These are phyloP conservation scores for Hippophae tibetana DNA, from an alignment of 306 rosid genomes.

Conservation along the genomic window DNA sequence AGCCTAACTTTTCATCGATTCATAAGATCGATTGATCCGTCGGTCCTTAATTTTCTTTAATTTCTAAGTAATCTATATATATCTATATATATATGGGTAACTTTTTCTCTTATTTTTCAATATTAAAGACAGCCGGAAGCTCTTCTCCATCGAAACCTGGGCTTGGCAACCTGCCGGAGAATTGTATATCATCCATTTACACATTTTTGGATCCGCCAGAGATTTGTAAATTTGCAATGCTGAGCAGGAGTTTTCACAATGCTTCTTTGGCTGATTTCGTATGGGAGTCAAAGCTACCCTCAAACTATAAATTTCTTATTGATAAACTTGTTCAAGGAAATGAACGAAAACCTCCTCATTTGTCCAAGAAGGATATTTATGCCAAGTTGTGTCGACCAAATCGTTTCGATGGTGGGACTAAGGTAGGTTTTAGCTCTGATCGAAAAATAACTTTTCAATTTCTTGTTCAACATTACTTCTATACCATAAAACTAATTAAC, in stretches of 20 bases:
- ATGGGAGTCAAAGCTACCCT: slow-evolving; percentile 70
- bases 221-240: slow-evolving; percentile 53
- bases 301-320: slow-evolving; percentile 34
- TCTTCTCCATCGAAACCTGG: slow-evolving; percentile 19
- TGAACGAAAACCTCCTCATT: neutral
- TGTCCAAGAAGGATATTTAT: slow-evolving; percentile 52
- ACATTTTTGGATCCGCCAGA: slow-evolving; percentile 53
- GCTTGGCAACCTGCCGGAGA: slow-evolving; percentile 63
- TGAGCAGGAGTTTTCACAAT: slow-evolving; percentile 42
- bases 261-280: slow-evolving; percentile 67
- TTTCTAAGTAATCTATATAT: neutral
- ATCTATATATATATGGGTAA: slow-evolving; percentile 37
- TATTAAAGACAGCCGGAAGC: neutral
- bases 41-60: neutral
- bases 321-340: slow-evolving; percentile 20
- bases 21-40: neutral
- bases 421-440: slow-evolving; percentile 23
- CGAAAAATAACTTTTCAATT: neutral
- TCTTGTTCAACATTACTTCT: neutral
- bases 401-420: slow-evolving; percentile 49
- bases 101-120: slow-evolving; percentile 25
- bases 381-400: slow-evolving; percentile 40
- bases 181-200: slow-evolving; percentile 47
- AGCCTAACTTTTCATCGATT: too few relatives aligned
- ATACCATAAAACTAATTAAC: too few relatives aligned